Base-by-base conservation (phyloP, 1,284 basidiomycete genomes). In the Heterobasidion occidentale region DNA sequence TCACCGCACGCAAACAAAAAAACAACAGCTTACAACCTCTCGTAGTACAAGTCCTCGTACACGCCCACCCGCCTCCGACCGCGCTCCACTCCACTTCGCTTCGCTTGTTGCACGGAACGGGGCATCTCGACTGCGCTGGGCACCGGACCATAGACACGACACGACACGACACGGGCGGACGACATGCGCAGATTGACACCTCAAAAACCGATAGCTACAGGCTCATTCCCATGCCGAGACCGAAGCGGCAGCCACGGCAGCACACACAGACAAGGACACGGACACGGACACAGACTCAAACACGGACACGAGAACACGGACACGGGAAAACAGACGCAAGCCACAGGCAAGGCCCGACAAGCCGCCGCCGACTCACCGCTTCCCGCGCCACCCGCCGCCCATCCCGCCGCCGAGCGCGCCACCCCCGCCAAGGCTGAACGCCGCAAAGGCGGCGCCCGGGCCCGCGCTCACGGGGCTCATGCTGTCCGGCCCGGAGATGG, bases 371-470 rank as follows among this genome's bases (percentile, higher is more conserved):
- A 27, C 27, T 42, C 38, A 42, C 11, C 38, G 38, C 38, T 42
- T 42, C 38, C 46, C 46, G 11, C 46, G 12, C 33, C 7, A 38
- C 53, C 42, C 33, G 6, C 52, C 56, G 2, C 45, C 20, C 1
- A 38, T 51, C 20, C 55, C 45, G 14, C 38, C 44, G 11, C 57
- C 53, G 20, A 60, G 20, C 15, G 42, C 59, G 6, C 59, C 59
- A 35, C 64, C 65, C 19, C 66, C 65, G 19, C 67, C 68, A 5
- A 70, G 64, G 2, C 69, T 68, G 47, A 71, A 71, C 53, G 65
- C 63, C 12, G 68, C 67, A 56, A 71, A 71, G n/a, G 69, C 69
- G 11, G 65, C 67, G 8, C 69, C 70, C 0, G 68, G 65, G 19
- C 55, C 61, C n/a, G 58, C 55, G 27, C 57, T 52, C 2, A 44